Evolutionary conservation across 371 early-diverging fungal genomes (phyloP).

Genomic region (Mortierella sp.): DNA sequence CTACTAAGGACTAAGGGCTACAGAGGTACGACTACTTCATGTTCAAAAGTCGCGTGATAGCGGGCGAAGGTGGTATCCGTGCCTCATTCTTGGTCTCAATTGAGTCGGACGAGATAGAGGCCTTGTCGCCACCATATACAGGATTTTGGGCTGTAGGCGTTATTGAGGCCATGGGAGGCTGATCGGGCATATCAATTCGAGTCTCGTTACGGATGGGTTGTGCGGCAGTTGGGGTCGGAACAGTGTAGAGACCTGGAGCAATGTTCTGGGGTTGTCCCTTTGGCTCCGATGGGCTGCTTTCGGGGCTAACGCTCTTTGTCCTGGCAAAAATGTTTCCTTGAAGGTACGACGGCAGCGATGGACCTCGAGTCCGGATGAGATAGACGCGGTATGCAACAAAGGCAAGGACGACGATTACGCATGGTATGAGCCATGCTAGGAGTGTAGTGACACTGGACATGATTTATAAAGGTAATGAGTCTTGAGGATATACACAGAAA

Average conservation of each 20-base stretch:
- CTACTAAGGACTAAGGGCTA: background rate
- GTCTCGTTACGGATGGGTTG: constrained; percentile 36
- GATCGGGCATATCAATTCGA: constrained; percentile 16
- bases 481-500: too few relatives aligned
- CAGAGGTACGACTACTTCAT: constrained; percentile 16
- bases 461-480: background rate
- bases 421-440: constrained; percentile 42
- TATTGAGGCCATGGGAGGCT: constrained; percentile 15
- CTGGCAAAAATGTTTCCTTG: constrained; percentile 43
- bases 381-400: constrained; percentile 34
- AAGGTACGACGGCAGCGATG: constrained; percentile 25
- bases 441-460: constrained; percentile 37
- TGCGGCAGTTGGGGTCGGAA: background rate
- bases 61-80: constrained; percentile 19
- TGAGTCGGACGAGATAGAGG: background rate
- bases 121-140: background rate
- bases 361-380: constrained; percentile 31
- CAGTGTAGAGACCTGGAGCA: too few relatives aligned
- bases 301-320: constrained; percentile 28
- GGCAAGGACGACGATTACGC: constrained; percentile 16
- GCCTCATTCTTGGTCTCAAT: background rate
- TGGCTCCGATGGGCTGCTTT: constrained; percentile 12
- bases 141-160: constrained; percentile 2
- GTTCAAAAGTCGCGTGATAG: constrained; percentile 19
- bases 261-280: too few relatives aligned